These are phyloP conservation scores for Komagataella populi DNA, from an alignment of 805 yeast species.

Conservation along the genomic window DNA sequence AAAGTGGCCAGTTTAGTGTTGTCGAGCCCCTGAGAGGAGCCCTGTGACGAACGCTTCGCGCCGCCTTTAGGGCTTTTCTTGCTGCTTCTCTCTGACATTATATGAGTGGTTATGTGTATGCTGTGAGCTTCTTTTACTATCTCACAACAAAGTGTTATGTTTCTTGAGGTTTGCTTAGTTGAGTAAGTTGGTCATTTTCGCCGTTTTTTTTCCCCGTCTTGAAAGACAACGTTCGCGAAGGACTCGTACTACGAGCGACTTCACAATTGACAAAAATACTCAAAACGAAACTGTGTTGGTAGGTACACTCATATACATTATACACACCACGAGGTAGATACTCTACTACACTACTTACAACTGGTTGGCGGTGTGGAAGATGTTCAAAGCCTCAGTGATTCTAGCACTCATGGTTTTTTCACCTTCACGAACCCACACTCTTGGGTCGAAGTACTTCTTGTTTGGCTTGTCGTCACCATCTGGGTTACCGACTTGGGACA, in stretches of 20 bases:
- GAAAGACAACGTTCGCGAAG: background rate
- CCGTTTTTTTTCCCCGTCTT: background rate
- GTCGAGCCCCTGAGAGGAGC: background rate
- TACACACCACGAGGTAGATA: background rate
- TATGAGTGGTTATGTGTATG: background rate
- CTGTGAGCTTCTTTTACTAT: background rate
- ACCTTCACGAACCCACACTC: constrained; percentile 99
- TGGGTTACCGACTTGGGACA: constrained; percentile 94
- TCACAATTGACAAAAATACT: background rate
- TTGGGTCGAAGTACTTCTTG: constrained; percentile 99
- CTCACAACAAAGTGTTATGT: background rate
- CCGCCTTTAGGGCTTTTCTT: constrained; percentile 26
- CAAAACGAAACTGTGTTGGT: background rate
- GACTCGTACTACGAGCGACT: background rate
- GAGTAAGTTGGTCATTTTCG: background rate
- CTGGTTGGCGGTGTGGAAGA: constrained; percentile 73
- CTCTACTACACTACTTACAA: constrained; percentile 3
- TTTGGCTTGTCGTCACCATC: constrained; percentile 98
- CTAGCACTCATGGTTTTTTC: constrained; percentile 94
- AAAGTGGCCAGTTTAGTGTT: constrained; percentile 36
- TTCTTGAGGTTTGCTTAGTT: background rate
- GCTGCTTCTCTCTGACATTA: constrained; percentile 20
- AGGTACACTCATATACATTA: background rate
- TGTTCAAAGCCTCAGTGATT: constrained; percentile 67
- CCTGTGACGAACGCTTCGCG: constrained; percentile 13